Evolutionary conservation across 306 rosid species (phyloP).

Genomic region (Inga laurina): DNA sequence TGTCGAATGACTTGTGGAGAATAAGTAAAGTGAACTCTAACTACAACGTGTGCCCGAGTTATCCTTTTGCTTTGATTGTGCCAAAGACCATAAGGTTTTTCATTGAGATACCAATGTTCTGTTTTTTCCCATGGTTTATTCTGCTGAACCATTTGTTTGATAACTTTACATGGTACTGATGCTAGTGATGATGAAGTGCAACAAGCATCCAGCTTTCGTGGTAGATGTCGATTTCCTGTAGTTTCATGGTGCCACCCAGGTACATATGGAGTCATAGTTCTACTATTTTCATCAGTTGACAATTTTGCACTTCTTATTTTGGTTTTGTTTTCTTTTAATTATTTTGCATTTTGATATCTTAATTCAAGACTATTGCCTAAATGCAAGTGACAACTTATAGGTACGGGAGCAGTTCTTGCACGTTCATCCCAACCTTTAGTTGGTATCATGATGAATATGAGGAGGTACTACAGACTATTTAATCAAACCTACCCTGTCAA

Average conservation of each 20-base stretch:
- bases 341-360: constrained; percentile 31
- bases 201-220: constrained; percentile 86
- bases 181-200: constrained; percentile 88
- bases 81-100: constrained; percentile 76
- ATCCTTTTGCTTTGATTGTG: constrained; percentile 93
- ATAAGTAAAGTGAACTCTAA: constrained; percentile 74
- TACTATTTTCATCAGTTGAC: constrained; percentile 14
- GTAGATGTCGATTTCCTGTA: constrained; percentile 89
- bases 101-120: constrained; percentile 32
- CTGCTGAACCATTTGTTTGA: constrained; percentile 24
- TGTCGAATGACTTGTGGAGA: constrained; percentile 87
- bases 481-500: constrained; percentile 23
- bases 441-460: constrained; percentile 96
- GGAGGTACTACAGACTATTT: constrained; percentile 68
- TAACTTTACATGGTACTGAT: constrained; percentile 33
- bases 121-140: constrained; percentile 23
- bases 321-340: constrained; percentile 9
- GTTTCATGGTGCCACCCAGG: constrained; percentile 95
- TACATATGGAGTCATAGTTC: constrained; percentile 35
- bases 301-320: constrained; percentile 25
- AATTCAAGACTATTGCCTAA: constrained; percentile 17
- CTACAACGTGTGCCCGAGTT: constrained; percentile 77
- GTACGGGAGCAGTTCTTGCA: constrained; percentile 94
- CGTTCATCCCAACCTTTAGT: constrained; percentile 98
- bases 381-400: constrained; percentile 45